phyloP scores from a whole-genome alignment of 1,284 basidiomycete genomes.

The Pseudozyma sp. region DNA sequence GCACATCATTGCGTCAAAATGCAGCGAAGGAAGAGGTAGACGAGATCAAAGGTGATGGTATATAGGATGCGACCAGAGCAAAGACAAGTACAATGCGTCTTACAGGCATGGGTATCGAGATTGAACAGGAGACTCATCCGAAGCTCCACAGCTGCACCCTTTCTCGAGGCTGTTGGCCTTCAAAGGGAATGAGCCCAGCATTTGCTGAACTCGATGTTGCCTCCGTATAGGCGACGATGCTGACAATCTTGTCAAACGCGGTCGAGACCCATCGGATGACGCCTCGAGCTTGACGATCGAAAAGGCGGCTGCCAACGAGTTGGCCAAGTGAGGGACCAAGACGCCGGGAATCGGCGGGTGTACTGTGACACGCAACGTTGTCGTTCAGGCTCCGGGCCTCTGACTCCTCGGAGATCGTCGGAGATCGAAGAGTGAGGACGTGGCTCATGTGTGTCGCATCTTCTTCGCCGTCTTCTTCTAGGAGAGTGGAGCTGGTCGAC shows the following conservation, averaged over 20 bases:
- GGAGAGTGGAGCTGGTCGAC: slow-evolving; percentile 17
- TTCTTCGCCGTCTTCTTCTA: slow-evolving; percentile 19
- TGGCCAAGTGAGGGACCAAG: slow-evolving; percentile 19
- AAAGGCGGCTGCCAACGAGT: slow-evolving; percentile 19
- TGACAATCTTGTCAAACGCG: slow-evolving; percentile 56
- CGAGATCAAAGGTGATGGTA: no score
- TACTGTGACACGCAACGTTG: not conserved
- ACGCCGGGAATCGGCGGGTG: not conserved
- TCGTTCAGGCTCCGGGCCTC: not conserved
- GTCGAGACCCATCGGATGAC: slow-evolving; percentile 43
- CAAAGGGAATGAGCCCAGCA: not conserved
- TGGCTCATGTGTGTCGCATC: slow-evolving; percentile 28
- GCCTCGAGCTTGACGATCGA: slow-evolving; percentile 16
- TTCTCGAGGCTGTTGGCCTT: slow-evolving; percentile 12
- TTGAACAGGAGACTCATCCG: slow-evolving; percentile 4
- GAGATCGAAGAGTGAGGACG: slow-evolving; percentile 34
- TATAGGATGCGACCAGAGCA: no score
- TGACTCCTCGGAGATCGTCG: not conserved
- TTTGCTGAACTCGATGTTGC: not conserved
- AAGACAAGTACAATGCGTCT: no score
- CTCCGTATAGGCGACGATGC: slow-evolving; percentile 23
- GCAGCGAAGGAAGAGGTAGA: no score
- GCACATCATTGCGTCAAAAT: no score
- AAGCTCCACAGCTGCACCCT: slow-evolving; percentile 58
- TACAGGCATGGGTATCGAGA: no score